phyloP scores from a whole-genome alignment of 495 filamentous ascomycete species.

The Hyaloscypha hepaticicola region DNA sequence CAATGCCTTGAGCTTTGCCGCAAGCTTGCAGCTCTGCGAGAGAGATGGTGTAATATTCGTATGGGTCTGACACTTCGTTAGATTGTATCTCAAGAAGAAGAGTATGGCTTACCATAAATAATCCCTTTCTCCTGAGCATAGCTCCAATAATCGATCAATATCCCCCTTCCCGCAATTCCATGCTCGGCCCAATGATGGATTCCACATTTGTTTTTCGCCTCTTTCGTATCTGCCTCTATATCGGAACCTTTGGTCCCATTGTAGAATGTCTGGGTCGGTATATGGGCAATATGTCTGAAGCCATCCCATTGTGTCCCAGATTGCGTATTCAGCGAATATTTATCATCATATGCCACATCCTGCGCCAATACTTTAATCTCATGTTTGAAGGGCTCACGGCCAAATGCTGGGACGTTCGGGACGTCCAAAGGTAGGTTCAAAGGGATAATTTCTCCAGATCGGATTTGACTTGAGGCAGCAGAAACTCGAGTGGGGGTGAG shows the following conservation, averaged over 20 bases:
- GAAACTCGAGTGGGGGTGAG: conserved; percentile 55
- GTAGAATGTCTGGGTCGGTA: conserved; percentile 46
- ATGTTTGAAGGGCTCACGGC: conserved; percentile 42
- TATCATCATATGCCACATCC: conserved; percentile 58
- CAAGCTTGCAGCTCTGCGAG: conserved; percentile 52
- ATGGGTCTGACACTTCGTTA: conserved; percentile 33
- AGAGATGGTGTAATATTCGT: conserved; percentile 53
- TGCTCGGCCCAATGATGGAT: conserved; percentile 49
- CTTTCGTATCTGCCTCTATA: conserved; percentile 50
- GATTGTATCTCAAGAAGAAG: not conserved
- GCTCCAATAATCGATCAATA: conserved; percentile 46
- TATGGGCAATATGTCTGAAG: conserved; percentile 63
- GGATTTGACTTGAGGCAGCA: conserved; percentile 48
- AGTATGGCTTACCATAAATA: conserved; percentile 34
- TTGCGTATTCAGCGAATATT: conserved; percentile 61
- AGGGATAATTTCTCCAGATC: conserved; percentile 48
- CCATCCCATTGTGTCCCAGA: conserved; percentile 57
- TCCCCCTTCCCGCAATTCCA: conserved; percentile 47
- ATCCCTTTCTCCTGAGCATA: conserved; percentile 43
- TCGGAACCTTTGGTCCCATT: conserved; percentile 48
- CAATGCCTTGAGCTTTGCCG: conserved; percentile 48
- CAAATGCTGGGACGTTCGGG: conserved; percentile 45
- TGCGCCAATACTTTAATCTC: conserved; percentile 44
- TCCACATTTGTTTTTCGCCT: conserved; percentile 38
- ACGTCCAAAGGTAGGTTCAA: conserved; percentile 54